Conservation (phyloP, 1,284 basidiomycete species). For the Ustilago xerochloae region DNA sequence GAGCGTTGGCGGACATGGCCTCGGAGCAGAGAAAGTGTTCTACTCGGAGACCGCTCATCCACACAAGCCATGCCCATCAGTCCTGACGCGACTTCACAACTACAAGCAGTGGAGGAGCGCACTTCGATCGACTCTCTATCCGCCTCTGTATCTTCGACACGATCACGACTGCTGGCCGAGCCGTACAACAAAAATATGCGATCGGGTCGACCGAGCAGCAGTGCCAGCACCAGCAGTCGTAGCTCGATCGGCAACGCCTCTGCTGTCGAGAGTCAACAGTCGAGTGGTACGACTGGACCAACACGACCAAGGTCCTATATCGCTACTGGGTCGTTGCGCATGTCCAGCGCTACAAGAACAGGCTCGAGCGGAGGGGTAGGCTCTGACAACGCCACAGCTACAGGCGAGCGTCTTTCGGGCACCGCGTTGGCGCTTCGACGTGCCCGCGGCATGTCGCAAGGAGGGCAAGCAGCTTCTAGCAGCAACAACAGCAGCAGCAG, state of each 20-base stretch:
- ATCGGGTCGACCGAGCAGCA: constrained; percentile 28
- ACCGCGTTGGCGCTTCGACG: constrained; percentile 24
- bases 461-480: not conserved
- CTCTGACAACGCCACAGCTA: not conserved
- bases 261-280: constrained; percentile 3
- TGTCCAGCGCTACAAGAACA: constrained; percentile 12
- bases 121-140: constrained; percentile 16
- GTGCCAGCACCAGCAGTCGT: constrained; percentile 29
- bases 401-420: constrained; percentile 2
- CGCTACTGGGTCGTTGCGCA: constrained; percentile 19
- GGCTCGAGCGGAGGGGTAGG: not conserved
- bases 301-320: constrained; percentile 22
- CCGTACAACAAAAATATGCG: constrained; percentile 32
- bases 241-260: constrained; percentile 14
- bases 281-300: constrained; percentile 9
- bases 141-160: constrained; percentile 8
- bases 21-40: constrained; percentile 2
- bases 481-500: too few species aligned
- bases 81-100: not conserved
- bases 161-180: constrained; percentile 31
- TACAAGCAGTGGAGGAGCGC: not conserved
- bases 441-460: constrained; percentile 25
- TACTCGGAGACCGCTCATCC: not conserved
- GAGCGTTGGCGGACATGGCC: constrained; percentile 42
- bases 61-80: not conserved